Base-by-base conservation (phyloP, 2,329 filamentous ascomycete species). In the Hypoxylon sp. region DNA sequence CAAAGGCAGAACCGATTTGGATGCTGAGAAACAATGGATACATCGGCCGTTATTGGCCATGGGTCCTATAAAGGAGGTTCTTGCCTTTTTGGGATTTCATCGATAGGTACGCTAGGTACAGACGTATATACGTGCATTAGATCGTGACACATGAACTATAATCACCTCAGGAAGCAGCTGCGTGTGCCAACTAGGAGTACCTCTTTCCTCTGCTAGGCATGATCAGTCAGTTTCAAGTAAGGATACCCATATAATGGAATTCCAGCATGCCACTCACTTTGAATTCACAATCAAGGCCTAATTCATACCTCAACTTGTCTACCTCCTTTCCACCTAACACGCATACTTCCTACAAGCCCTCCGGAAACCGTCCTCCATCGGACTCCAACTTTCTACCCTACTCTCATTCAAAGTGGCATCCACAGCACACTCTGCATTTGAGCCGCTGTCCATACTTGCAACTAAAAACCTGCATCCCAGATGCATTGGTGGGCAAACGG, bases 401-500 rank as follows among this genome's bases (percentile, higher is more conserved):
- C 5, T 20, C 8, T 22, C n/a, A 4, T 16, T 33, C 7, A 24
- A 18, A 16, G 38, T 32, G 7, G 16, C n/a, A 32, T 32, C n/a
- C n/a, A n/a, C n/a, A 22, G 12, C 5, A 14, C 1, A 9, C 28
- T 33, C 18, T 20, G 12, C 24, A 12, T n/a, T 46, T 7, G 12
- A 55, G 26, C 3, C 9, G 9, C 24, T 4, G n/a, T 14, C 44
- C 51, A 32, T 32, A 24, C 14, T 4, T 48, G 28, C 14, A 46
- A 28, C 42, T 46, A 18, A 42, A 42, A 38, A 28, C 46, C 58
- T 57, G 50, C 49, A 53, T 14, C 44, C 30, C 32, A 14, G 6
- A 18, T 57, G 45, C 54, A 52, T 36, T 38, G 6, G 11, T 22
- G 42, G 26, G 14, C 57, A 62, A 68, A 68, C 54, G 18, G 36